Evolutionary conservation across 176 grass and related monocot species (phyloP), one percentile per base, ranked within the genome.

Genomic region (Triticum dicoccoides): DNA sequence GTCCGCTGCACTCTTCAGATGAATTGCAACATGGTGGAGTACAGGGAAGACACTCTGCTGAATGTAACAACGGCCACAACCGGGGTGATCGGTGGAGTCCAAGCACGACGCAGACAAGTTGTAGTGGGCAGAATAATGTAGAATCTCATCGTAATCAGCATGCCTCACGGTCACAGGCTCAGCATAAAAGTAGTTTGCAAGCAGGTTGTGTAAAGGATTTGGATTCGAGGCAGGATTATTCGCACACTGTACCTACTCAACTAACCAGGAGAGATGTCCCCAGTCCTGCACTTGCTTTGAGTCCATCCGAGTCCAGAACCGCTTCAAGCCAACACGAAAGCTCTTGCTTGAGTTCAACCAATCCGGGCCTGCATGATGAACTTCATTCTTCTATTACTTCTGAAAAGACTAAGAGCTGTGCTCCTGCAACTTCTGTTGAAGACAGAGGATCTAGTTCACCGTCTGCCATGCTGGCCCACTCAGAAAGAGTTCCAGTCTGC

Each of bases 371-470:
- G 77, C 54, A 78, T 7, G 91, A 86, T 80, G 88, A 93, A 73
- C 86, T 79, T 70, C 80, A 89, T 88, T 89, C 84, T 32, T 73
- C 82, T 68, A 70, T 92, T 67, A 86, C 68, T 61, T 82, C 85
- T 62, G 71, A n/a, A 66, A 89, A 89, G 34, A 29, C 78, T 41
- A 94, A 85, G 66, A 79, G 6, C 23, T 80, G 73, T 72, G 73
- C 68, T 83, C 74, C 82, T 86, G 86, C 73, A 88, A 88, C 83
- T 86, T 81, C 70, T 84, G 73, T 81, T 88, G 86, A 87, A 72
- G 88, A 83, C 62, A 83, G 85, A 91, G 82, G 84, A 65, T 91
- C 89, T 61, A 94, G 82, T 63, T 91, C 92, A 3, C 69, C 84
- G 10, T 83, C 85, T 0, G 85, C 62, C 49, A 82, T 81, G 66